phyloP scores from a whole-genome alignment of 257 asterid species.

The Solanum boliviense region DNA sequence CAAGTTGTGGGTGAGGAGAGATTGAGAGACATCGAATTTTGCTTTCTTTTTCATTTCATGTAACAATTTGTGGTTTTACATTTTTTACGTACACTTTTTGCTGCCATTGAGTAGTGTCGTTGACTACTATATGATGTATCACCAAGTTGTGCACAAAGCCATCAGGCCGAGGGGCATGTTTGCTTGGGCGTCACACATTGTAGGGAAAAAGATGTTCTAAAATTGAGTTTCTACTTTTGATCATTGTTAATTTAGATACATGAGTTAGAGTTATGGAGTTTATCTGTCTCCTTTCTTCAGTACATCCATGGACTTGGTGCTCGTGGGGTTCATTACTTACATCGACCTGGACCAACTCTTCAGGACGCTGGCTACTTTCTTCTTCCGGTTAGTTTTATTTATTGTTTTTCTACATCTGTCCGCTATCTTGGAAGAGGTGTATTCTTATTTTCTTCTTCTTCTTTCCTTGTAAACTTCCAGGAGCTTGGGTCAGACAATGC shows the following conservation, averaged over 20 bases:
- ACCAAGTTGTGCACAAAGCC: not conserved
- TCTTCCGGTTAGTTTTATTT: slow-evolving; percentile 56
- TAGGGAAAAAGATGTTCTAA: not conserved
- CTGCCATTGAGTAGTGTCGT: not conserved
- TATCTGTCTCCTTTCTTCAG: slow-evolving; percentile 11
- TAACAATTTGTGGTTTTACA: not conserved
- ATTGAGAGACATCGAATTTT: not conserved
- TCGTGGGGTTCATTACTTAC: slow-evolving; percentile 66
- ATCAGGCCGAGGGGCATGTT: not conserved
- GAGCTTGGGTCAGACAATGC: slow-evolving; percentile 85
- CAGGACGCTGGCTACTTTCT: slow-evolving; percentile 63
- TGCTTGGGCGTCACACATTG: not conserved
- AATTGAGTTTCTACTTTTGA: not conserved
- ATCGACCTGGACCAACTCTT: slow-evolving; percentile 62
- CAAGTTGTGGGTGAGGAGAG: not conserved
- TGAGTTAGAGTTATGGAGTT: slow-evolving; percentile 2
- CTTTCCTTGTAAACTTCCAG: slow-evolving; percentile 30
- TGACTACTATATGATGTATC: not conserved
- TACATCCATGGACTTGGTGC: slow-evolving; percentile 73
- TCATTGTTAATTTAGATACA: not conserved
- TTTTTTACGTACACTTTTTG: not conserved
- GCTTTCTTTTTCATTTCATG: not conserved
- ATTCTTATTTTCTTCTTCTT: not conserved
- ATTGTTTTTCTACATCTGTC: not conserved
- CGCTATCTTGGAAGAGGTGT: not conserved